Evolutionary conservation across 129 eudicot species (phyloP), one percentile per base, ranked within the genome.

Genomic region (Helichrysum umbraculigerum): DNA sequence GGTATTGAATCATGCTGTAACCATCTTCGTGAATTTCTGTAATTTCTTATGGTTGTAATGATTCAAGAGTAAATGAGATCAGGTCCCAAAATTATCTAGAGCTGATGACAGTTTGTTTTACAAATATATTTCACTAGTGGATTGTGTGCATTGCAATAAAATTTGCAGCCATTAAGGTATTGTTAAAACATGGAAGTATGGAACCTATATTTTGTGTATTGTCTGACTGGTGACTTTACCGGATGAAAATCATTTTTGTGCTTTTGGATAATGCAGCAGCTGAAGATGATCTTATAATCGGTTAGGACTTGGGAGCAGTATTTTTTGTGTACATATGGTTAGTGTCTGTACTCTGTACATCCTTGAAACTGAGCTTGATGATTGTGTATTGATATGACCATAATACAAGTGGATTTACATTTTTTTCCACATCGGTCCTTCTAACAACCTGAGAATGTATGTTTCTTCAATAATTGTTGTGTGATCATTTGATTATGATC

Each of bases 41-140:
- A 34, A 71, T 66, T 81, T 41, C 51, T 50, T 66, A 22, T 52
- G 75, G 47, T 56, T 66, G 79, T 77, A 64, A 58, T 67, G 86
- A 67, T 77, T 77, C 51, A 66, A 63, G 57, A 63, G 73, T 71
- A 72, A 66, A 82, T 52, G 77, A 63, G 70, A 81, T 71, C 74
- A 72, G 37, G 50, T 64, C 33, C 42, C 39, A 63, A 1, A 28
- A 17, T 64, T 64, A 64, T 32, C 69, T 64, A 30, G 39, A 28
- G 69, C 3, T 61, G 34, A 61, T 61, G 66, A 21, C 67, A 52
- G 12, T 34, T 66, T 39, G 21, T 47, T 19, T n/a, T n/a, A 33
- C 51, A 14, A 44, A 33, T 51, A 29, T 44, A 17, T 75, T 44
- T 63, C 32, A 54, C 33, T 25, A 32, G 6, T 30, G 73, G 32